These are phyloP conservation scores for Mycosphaerella sp. DNA, from an alignment of 2,329 filamentous ascomycete genomes.

Conservation along the genomic window DNA sequence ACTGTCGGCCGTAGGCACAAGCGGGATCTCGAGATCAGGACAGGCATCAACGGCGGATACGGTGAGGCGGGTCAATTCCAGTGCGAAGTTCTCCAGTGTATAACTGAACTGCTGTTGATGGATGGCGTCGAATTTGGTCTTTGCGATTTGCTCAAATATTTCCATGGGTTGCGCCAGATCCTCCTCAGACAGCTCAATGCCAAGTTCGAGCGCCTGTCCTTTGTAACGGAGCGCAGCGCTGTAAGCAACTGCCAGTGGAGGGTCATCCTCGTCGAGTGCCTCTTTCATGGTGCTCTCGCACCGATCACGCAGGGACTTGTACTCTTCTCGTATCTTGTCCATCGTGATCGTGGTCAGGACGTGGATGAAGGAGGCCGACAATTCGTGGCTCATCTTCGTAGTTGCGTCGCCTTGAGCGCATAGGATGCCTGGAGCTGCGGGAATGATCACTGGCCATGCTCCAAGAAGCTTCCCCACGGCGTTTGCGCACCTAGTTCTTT, in stretches of 20 bases:
- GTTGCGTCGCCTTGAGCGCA: slow-evolving; percentile 27
- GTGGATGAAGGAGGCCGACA: slow-evolving; percentile 26
- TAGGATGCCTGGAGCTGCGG: slow-evolving; percentile 27
- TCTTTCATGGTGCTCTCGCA: slow-evolving; percentile 23
- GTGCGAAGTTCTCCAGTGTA: slow-evolving; percentile 25
- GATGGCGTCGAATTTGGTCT: slow-evolving; percentile 22
- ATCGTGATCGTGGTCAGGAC: slow-evolving; percentile 21
- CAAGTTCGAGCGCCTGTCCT: slow-evolving; percentile 25
- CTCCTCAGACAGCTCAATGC: slow-evolving; percentile 18
- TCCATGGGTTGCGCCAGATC: slow-evolving; percentile 23
- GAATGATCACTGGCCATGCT: slow-evolving; percentile 27
- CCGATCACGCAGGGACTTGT: slow-evolving; percentile 16
- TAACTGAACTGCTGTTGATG: slow-evolving; percentile 27
- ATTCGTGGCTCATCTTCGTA: slow-evolving; percentile 28
- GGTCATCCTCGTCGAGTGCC: slow-evolving; percentile 17
- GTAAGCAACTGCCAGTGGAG: slow-evolving; percentile 17
- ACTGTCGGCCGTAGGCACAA: slow-evolving; percentile 16
- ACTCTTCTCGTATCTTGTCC: slow-evolving; percentile 21
- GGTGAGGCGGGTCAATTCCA: slow-evolving; percentile 24
- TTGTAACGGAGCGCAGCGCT: slow-evolving; percentile 26
- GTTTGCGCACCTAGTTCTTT: slow-evolving; percentile 9
- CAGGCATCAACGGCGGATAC: slow-evolving; percentile 23
- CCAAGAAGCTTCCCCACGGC: slow-evolving; percentile 26
- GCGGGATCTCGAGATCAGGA: slow-evolving; percentile 24
- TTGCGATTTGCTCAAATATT: slow-evolving; percentile 20